Evolutionary conservation across 495 filamentous ascomycete genomes (phyloP).

Genomic region (Neurospora sp.): DNA sequence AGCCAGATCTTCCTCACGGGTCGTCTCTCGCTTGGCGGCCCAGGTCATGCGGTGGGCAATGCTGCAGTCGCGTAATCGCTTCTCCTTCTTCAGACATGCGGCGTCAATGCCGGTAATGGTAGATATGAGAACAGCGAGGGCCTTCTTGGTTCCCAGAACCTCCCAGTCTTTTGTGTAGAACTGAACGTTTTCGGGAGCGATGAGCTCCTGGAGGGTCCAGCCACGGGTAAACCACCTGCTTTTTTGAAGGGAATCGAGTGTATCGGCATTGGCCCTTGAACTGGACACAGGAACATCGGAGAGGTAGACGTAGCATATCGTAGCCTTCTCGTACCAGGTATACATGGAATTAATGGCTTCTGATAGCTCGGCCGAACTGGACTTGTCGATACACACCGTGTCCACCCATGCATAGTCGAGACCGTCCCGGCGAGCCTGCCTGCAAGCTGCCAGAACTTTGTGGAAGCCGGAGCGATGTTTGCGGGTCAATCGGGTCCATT

Average conservation of each 20-base stretch:
- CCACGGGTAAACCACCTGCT: slow-evolving; percentile 30
- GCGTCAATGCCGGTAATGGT: slow-evolving; percentile 22
- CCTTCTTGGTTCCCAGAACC: slow-evolving; percentile 18
- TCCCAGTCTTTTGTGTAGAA: slow-evolving; percentile 26
- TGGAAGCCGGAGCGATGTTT: slow-evolving; percentile 20
- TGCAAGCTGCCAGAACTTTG: slow-evolving; percentile 15
- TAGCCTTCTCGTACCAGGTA: slow-evolving; percentile 26
- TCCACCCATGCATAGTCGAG: slow-evolving; percentile 27
- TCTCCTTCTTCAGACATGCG: slow-evolving; percentile 7
- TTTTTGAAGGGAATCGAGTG: neutral
- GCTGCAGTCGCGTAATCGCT: slow-evolving; percentile 7
- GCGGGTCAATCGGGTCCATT: slow-evolving; percentile 4
- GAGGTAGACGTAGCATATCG: slow-evolving; percentile 32
- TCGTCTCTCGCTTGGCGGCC: slow-evolving; percentile 24
- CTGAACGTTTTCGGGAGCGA: slow-evolving; percentile 18
- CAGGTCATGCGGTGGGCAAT: slow-evolving; percentile 32
- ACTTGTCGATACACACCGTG: slow-evolving; percentile 37
- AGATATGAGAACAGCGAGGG: slow-evolving; percentile 14
- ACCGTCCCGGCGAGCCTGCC: slow-evolving; percentile 7
- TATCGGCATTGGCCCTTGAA: neutral
- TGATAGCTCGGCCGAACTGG: slow-evolving; percentile 31
- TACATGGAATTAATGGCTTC: slow-evolving; percentile 38
- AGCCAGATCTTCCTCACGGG: slow-evolving; percentile 27
- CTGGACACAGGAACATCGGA: slow-evolving; percentile 16
- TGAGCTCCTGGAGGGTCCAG: slow-evolving; percentile 33